These are phyloP conservation scores for Yamadazyma buinensis DNA, from an alignment of 1,139 yeast species.

Conservation along the genomic window DNA sequence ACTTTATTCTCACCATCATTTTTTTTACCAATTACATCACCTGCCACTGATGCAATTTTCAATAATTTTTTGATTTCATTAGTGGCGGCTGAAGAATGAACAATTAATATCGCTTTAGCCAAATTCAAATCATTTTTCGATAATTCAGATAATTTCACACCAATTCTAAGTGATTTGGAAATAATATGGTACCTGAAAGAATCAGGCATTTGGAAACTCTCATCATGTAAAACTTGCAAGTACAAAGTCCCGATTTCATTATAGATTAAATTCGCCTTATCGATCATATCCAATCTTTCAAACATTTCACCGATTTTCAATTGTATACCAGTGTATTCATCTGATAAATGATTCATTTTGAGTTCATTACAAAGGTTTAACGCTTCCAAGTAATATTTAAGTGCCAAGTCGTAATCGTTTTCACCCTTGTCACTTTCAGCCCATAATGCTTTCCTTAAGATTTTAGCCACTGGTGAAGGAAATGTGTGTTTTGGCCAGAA, in stretches of 20 bases:
- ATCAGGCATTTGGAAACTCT: constrained; percentile 11
- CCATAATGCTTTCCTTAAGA: constrained; percentile 73
- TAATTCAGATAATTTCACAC: constrained; percentile 62
- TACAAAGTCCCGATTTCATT: constrained; percentile 65
- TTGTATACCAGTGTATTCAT: constrained; percentile 70
- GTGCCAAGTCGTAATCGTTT: constrained; percentile 60
- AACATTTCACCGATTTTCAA: constrained; percentile 85
- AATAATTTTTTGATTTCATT: constrained; percentile 31
- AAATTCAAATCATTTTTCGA: constrained; percentile 47
- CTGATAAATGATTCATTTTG: constrained; percentile 45
- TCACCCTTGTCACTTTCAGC: constrained; percentile 77
- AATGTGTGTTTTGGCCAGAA: constrained; percentile 62
- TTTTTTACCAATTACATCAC: background rate
- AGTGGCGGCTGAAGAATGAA: constrained; percentile 65
- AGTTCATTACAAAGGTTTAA: constrained; percentile 39
- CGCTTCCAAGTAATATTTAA: constrained; percentile 63
- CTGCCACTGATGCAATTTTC: constrained; percentile 7
- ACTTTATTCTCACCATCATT: background rate
- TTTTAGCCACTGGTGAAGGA: constrained; percentile 58
- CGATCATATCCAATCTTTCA: constrained; percentile 56
- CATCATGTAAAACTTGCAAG: constrained; percentile 49
- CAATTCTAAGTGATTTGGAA: constrained; percentile 68
- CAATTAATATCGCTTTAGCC: constrained; percentile 56
- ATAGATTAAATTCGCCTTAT: constrained; percentile 64
- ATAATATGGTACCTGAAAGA: constrained; percentile 40